Base-by-base conservation (phyloP, 371 early-diverging fungal genomes). In the Mucor racemosus region DNA sequence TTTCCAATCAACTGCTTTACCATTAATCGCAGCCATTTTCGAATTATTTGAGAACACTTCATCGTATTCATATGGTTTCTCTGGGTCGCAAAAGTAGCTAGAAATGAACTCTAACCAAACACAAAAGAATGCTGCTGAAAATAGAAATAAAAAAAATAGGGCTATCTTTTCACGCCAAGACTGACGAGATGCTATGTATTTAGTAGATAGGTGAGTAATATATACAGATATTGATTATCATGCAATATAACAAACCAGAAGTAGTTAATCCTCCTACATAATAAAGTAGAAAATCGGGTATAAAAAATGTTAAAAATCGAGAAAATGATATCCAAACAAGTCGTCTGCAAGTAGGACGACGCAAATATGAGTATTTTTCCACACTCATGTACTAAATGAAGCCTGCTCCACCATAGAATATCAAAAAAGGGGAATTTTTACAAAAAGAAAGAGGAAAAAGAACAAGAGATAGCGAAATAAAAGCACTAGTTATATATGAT, bases 161-260 rank as follows among this genome's bases (percentile, higher is more conserved):
- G 81, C 74, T n/a, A 84, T 70, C 64, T 84, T 84, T 73, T 84
- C 84, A 44, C 81, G 72, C 80, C 80, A 83, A 36, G 78, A 77
- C 31, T 68, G 75, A 17, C 84, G 77, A 56, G 75, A 71, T 26
- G 68, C 84, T 83, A 31, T 21, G 31, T 33, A 33, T 9, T 14
- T 7, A 54, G 5, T 38, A 38, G 38, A 11, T 38, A 11, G 1
- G 38, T 38, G 38, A 41, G 7, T 42, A 21, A 38, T 26, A 38
- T 4, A 54, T 39, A n/a, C 6, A 26, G 41, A 19, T 34, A 26
- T 55, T 15, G 1, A 57, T 35, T 34, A 46, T 64, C 9, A 38
- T 38, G 38, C 38, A 38, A 38, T 9, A 19, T 48, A 8, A 48
- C 48, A 19, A 76, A 73, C 81, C 74, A 60, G 72, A 58, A 62